Evolutionary conservation across 805 yeast species (phyloP), one percentile per base, ranked within the genome.

Genomic region (Soucietia sequanensis): DNA sequence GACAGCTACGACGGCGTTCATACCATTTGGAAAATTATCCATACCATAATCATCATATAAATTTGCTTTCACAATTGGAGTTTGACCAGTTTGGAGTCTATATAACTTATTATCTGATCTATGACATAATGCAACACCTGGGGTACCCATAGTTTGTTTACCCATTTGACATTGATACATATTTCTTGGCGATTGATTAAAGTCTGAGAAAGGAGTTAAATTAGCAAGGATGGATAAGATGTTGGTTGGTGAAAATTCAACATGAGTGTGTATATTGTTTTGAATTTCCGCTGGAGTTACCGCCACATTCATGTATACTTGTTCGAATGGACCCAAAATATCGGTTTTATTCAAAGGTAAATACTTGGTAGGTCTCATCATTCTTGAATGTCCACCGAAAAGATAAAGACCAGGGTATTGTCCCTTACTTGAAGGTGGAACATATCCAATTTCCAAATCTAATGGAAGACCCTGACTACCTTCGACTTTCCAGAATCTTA

Each of bases 81-180:
- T 86, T 70, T 93, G 98, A 30, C 99, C 99, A 28, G 86, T 75
- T 65, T 93, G 99, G 48, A 93, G 70, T 52, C 91, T 81, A 66
- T 93, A 93, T 41, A 93, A 68, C 61, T 91, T 93, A 70, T 93
- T 93, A 62, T 93, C 99, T 1, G 96, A 84, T 63, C 99, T 78
- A 62, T 89, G 95, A 29, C 71, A 77, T 35, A 91, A 70, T 0
- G 95, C 98, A 44, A 93, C 96, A 68, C 98, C 98, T 6, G 99
- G 99, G 4, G 99, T 93, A 65, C 99, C 99, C 99, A 93, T 93
- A 14, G 99, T 91, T 72, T 93, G 99, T 70, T 93, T 93, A 79
- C 97, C 98, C 99, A 93, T 93, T 75, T 93, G 99, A 69, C 99
- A 93, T 71, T 93, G 99, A 63, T 93, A 93, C 98, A 93, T 93